These are phyloP conservation scores for Haematococcus lacustris DNA, from an alignment of 139 green algal species.

Conservation along the genomic window DNA sequence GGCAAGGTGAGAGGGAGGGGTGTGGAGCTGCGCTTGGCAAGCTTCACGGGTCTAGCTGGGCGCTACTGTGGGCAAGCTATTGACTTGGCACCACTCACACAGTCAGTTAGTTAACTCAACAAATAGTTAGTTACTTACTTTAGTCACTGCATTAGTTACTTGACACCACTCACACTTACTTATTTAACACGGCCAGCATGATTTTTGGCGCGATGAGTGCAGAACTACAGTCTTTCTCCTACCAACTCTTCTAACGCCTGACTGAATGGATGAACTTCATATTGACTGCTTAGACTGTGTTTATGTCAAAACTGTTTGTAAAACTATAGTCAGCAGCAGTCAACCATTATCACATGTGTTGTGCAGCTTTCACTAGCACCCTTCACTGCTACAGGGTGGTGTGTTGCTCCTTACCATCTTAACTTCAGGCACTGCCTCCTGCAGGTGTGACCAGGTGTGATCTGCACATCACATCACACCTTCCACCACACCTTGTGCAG, in stretches of 20 bases:
- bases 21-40: no score
- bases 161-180: no score
- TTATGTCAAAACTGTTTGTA: neutral
- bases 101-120: no score
- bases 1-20: no score
- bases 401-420: neutral
- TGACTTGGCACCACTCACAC: no score
- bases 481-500: conserved; percentile 18
- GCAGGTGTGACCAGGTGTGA: neutral
- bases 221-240: neutral
- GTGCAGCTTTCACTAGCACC: neutral
- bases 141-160: no score
- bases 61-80: no score
- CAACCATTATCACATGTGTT: neutral
- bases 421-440: neutral
- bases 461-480: conserved; percentile 12
- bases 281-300: neutral
- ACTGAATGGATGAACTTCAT: neutral
- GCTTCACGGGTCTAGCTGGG: no score
- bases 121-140: no score
- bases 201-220: no score
- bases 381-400: neutral
- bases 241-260: neutral
- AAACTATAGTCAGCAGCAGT: neutral
- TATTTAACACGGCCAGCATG: no score